Evolutionary conservation across 2,329 filamentous ascomycete genomes (phyloP), one percentile per base, ranked within the genome.

Genomic region (Epichloe typhina): DNA sequence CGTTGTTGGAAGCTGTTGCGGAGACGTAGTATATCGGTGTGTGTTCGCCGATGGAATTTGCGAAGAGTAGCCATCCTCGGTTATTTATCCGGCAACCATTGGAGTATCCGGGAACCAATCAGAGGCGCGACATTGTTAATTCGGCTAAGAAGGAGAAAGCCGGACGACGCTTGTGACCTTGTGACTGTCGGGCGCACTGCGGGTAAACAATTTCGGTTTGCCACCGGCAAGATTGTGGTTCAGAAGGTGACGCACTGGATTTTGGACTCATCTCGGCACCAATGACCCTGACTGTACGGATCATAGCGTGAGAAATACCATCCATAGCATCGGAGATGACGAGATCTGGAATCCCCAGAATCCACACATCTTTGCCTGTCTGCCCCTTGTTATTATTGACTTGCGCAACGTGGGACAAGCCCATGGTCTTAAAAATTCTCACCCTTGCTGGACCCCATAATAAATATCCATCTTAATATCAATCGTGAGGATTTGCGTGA

Each of bases 131-230:
- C 53, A 62, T 65, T 65, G 55, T 60, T 55, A 64, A 61, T 58
- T 63, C 60, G 59, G 60, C 60, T 61, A 57, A 52, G 54, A 55
- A 54, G 55, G 58, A 57, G 55, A 58, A 56, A 60, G 54, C 58
- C 59, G 61, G 62, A 55, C 19, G 17, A 47, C 21, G 46, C 42
- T 49, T 41, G 46, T 49, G 46, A 48, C 12, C 23, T 26, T 26
- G 23, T 26, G 23, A 26, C 23, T 41, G 36, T 33, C 52, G 49
- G 49, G 40, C 5, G 23, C 36, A 50, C 31, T 35, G 5, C 46
- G 52, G 49, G 19, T 51, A 49, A 53, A 53, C 43, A 49, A 46
- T 41, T 43, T 39, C 8, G 9, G 0, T 8, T 11, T 37, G 39
- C 50, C 50, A 38, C 45, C 8, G 9, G 23, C 5, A 23, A 7